Evolutionary conservation across 2,329 filamentous ascomycete species (phyloP).

Genomic region (Aspergillus quadricinctus): DNA sequence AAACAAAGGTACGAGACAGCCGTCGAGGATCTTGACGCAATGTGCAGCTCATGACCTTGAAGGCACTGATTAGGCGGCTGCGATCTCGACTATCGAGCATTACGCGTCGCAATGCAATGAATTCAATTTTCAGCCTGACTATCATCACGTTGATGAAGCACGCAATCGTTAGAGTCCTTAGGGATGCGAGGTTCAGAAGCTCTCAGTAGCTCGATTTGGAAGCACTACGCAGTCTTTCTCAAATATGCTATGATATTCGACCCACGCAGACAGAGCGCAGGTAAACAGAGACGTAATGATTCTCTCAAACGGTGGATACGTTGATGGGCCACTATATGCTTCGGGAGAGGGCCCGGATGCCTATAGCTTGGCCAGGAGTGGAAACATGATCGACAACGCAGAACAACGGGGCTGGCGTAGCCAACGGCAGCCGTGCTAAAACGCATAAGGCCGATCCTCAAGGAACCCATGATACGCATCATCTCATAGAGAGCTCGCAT

Average conservation of each 20-base stretch:
- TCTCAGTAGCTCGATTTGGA: slow-evolving; percentile 1
- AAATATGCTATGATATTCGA: not conserved
- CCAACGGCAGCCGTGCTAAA: slow-evolving; percentile 4
- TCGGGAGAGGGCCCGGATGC: slow-evolving; percentile 11
- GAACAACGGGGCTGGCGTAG: slow-evolving; percentile 1
- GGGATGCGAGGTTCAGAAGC: not conserved
- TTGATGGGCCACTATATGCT: slow-evolving; percentile 10
- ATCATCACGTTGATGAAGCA: slow-evolving; percentile 12
- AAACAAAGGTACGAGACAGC: not conserved
- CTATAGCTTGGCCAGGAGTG: slow-evolving; percentile 13
- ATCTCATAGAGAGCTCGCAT: not conserved
- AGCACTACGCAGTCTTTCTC: slow-evolving; percentile 3
- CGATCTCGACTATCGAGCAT: slow-evolving; percentile 1
- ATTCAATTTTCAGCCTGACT: slow-evolving; percentile 6
- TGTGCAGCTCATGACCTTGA: not conserved
- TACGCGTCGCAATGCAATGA: slow-evolving; percentile 9
- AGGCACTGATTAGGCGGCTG: not conserved
- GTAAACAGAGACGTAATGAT: slow-evolving; percentile 7
- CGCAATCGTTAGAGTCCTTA: slow-evolving; percentile 1
- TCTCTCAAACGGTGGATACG: slow-evolving; percentile 1
- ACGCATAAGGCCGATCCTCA: not conserved
- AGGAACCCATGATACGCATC: not conserved
- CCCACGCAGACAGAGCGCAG: not conserved
- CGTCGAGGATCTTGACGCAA: not conserved
- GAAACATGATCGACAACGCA: slow-evolving; percentile 14